Evolutionary conservation across 257 asterid genomes (phyloP), one percentile per base, ranked within the genome.

Genomic region (Ballota nigra): DNA sequence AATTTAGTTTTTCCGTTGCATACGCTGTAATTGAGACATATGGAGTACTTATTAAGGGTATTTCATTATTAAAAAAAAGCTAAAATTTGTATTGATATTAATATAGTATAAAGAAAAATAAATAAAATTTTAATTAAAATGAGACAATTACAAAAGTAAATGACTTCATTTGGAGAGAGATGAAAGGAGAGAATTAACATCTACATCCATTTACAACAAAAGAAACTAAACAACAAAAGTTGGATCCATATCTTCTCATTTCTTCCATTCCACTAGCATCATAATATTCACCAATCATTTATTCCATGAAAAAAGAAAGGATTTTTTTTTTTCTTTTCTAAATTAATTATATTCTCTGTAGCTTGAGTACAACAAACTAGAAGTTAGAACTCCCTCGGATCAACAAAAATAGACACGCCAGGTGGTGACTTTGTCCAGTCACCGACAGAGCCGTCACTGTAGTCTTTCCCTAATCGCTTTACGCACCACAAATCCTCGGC

Each of bases 371-470:
- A 63, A 29, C n/a, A n/a, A n/a, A n/a, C n/a, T n/a, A n/a, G n/a
- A 60, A 47, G 70, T 62, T 26, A 78, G 28, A 70, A 78, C 82
- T 90, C 98, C 69, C 97, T 88, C 7, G 97, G 98, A 86, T 92
- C 98, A 72, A 92, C 97, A 84, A 92, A 92, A 84, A 90, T 85
- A 38, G 97, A 90, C 51, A 55, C 51, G 55, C 88, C 93, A 73
- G 95, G 89, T 40, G 79, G 88, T 41, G 96, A 88, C 76, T 90
- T 90, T 0, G 95, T 90, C 98, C 98, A 92, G 82, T 92, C 98
- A 75, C 95, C 98, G 8, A 84, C 84, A 6, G 84, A 71, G 31
- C 86, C 92, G 82, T 92, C 98, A 68, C 93, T 86, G 70, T 82
- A 87, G 72, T 83, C 90, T 40, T 86, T 94, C 79, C 91, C 91